Conservation (phyloP, 2,329 filamentous ascomycete species). For the Endocalyx cinctus region DNA sequence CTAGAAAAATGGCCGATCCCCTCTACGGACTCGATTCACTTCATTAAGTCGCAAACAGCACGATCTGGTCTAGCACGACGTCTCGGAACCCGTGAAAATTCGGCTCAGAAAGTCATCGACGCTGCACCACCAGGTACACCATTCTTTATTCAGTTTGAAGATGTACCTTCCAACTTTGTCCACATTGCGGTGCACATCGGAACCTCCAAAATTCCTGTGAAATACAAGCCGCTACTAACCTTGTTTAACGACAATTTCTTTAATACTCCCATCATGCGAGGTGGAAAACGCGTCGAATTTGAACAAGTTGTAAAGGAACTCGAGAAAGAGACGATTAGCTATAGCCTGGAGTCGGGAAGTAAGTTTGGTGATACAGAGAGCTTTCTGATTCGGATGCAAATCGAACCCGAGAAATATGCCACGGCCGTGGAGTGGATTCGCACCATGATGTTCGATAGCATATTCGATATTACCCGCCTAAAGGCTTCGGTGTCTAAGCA, state of each 20-base stretch:
- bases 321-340: slow-evolving; percentile 86
- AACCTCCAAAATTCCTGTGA: slow-evolving; percentile 70
- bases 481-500: slow-evolving; percentile 70
- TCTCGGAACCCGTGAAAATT: slow-evolving; percentile 62
- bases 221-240: slow-evolving; percentile 76
- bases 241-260: slow-evolving; percentile 93
- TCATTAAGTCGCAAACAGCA: slow-evolving; percentile 83
- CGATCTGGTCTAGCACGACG: slow-evolving; percentile 73
- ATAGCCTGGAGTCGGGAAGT: slow-evolving; percentile 65
- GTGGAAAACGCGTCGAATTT: slow-evolving; percentile 76
- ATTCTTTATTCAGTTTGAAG: slow-evolving; percentile 94
- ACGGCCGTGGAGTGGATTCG: slow-evolving; percentile 79
- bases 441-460: slow-evolving; percentile 79
- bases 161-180: slow-evolving; percentile 89
- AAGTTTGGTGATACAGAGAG: slow-evolving; percentile 76
- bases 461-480: slow-evolving; percentile 71
- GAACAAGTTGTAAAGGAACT: slow-evolving; percentile 89
- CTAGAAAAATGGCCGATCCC: slow-evolving; percentile 80
- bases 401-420: slow-evolving; percentile 83
- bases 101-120: slow-evolving; percentile 73
- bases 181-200: slow-evolving; percentile 78
- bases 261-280: slow-evolving; percentile 75
- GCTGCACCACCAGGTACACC: slow-evolving; percentile 58
- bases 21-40: slow-evolving; percentile 85
- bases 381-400: slow-evolving; percentile 74